Conservation (phyloP, 306 rosid genomes). For the Luffa acutangula region DNA sequence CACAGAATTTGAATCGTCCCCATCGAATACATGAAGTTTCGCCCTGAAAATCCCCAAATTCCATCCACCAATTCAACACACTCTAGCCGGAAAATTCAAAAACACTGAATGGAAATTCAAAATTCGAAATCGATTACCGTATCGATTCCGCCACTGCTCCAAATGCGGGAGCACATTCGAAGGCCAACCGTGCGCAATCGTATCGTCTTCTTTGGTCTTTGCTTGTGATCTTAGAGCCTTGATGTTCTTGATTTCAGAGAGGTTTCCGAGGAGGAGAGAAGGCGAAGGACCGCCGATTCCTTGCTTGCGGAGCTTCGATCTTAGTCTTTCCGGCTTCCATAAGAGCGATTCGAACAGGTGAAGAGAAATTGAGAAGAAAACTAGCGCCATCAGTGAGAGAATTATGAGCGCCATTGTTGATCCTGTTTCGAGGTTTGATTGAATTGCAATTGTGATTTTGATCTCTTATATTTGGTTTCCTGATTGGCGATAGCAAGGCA, state of each 20-base stretch:
- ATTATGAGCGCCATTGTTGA: background rate
- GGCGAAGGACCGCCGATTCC: conserved; percentile 58
- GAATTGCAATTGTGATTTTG: background rate
- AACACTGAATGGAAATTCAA: too few species aligned
- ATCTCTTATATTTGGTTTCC: background rate
- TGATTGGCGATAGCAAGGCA: background rate
- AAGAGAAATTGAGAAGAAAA: background rate
- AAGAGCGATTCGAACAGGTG: conserved; percentile 20
- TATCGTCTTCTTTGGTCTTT: background rate
- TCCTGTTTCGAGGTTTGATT: background rate
- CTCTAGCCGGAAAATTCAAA: too few species aligned
- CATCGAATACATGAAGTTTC: conserved; percentile 17
- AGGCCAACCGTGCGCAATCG: conserved; percentile 38
- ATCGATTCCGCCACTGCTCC: conserved; percentile 35
- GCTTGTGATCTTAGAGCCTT: conserved; percentile 1
- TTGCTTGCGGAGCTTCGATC: conserved; percentile 49
- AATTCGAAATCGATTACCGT: conserved; percentile 21
- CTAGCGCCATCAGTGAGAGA: background rate
- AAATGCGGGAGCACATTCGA: conserved; percentile 35
- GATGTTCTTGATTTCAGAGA: conserved; percentile 36
- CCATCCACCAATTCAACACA: too few species aligned
- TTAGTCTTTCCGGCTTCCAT: conserved; percentile 28
- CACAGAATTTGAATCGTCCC: conserved; percentile 21
- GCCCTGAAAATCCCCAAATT: conserved; percentile 15
- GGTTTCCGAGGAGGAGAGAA: conserved; percentile 39